Evolutionary conservation across 768 basidiomycete species (phyloP), one percentile per base, ranked within the genome.

Genomic region (Panus rudis): DNA sequence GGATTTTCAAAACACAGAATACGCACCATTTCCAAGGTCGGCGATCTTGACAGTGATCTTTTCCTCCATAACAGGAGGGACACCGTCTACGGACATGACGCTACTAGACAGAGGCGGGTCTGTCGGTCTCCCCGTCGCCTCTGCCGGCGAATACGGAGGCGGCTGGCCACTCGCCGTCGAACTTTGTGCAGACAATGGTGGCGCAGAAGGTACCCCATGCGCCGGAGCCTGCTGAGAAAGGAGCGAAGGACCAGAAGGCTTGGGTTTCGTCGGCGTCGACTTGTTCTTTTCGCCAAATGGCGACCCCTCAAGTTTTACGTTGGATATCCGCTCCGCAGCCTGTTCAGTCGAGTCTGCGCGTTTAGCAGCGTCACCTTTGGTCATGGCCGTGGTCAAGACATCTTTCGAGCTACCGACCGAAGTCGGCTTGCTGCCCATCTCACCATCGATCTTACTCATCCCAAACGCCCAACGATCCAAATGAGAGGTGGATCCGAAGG

Each of bases 41-140:
- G 94, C 96, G 58, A 99, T 98, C 74, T 98, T 97, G 41, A 99
- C 96, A 5, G 92, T 97, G 49, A 98, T 96, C 60, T 79, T 78
- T 57, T 88, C 56, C 40, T 69, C 68, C 21, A 61, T 47, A n/a
- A 56, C 38, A n/a, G 63, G 60, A 48, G 44, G 46, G 42, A 47
- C 32, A 11, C 48, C 53, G 43, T 64, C 62, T 16, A 59, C 57
- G 6, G 59, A 59, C 60, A 63, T 63, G 19, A 61, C 63, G 22
- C 55, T 58, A 17, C 21, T 14, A 14, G 33, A 8, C 10, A 35
- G n/a, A 20, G n/a, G n/a, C 8, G 21, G 33, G 10, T 14, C 21
- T 35, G n/a, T 14, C 33, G n/a, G 33, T 20, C 33, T 35, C 16
- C 33, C 33, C 33, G n/a, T 14, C 7, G 33, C 33, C 28, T 56